Evolutionary conservation across 2,329 filamentous ascomycete species (phyloP), one percentile per base, ranked within the genome.

Genomic region (Sporothrix variecibatus): DNA sequence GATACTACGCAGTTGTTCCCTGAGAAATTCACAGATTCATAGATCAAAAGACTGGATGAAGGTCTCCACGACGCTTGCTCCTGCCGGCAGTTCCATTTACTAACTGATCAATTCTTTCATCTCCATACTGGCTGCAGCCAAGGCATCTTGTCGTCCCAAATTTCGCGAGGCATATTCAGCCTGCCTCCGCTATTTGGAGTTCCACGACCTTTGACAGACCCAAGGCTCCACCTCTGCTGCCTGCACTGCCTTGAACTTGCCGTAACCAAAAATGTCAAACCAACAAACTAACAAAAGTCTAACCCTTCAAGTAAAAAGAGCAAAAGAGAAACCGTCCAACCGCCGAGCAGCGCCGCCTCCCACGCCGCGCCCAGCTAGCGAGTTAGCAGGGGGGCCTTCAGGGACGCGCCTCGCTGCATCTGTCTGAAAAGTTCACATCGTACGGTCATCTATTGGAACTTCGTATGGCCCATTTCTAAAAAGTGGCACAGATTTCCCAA

Each of bases 161-260:
- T 64, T 34, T 67, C 23, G 58, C 34, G 70, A 62, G 71, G 51
- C 49, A 51, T 46, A 49, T 34, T 65, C 46, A 28, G 38, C n/a
- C 40, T 43, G 38, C 49, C 34, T 67, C 38, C 43, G 15, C 65
- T 67, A n/a, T 4, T 60, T 15, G 9, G n/a, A 46, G 3, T 5
- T 67, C 38, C n/a, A 67, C 62, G 38, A 65, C n/a, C n/a, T 6
- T 12, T 40, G 9, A 40, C 34, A 20, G 43, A 20, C 51, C 31
- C 46, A 26, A 38, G 70, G 40, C 23, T 56, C 56, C 38, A 62
- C 49, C 51, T 58, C 23, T 71, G 49, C 68, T 71, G 68, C 68
- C 68, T 71, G 43, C 65, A 58, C n/a, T 53, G 67, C 67, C 67
- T 34, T 20, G 11, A 23, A 34, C 17, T 62, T 20, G 12, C 38